phyloP scores from a whole-genome alignment of 2,329 filamentous ascomycete genomes.

The Ascochyta pisi region DNA sequence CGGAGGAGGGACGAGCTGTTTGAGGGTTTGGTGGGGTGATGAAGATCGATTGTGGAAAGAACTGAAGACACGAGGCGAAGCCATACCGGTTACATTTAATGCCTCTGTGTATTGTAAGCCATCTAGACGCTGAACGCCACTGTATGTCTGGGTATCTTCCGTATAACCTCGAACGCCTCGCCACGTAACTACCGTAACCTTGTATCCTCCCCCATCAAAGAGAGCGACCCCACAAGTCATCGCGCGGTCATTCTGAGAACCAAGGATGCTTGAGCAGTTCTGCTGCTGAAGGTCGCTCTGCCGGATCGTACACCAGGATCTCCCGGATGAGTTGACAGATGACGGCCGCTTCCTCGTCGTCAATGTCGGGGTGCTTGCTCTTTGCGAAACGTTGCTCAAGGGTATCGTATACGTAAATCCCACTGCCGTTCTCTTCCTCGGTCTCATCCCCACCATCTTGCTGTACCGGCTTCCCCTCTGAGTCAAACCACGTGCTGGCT shows the following conservation, averaged over 20 bases:
- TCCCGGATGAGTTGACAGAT: constrained; percentile 35
- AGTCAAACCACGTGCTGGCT: constrained; percentile 32
- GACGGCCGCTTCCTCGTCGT: constrained; percentile 32
- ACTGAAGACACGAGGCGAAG: neutral
- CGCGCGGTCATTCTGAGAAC: constrained; percentile 21
- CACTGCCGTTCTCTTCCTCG: no score
- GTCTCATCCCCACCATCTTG: neutral
- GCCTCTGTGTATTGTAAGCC: neutral
- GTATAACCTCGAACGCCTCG: neutral
- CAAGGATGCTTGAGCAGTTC: constrained; percentile 40
- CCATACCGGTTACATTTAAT: neutral
- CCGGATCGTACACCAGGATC: constrained; percentile 41
- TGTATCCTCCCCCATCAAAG: no score
- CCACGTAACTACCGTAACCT: neutral
- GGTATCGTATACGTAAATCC: neutral
- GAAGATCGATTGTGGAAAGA: neutral
- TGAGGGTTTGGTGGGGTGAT: constrained; percentile 69
- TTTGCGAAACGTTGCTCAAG: constrained; percentile 34
- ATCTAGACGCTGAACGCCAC: neutral
- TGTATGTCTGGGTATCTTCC: neutral
- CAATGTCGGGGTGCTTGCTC: constrained; percentile 31
- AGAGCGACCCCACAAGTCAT: neutral
- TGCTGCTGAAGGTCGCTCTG: constrained; percentile 35
- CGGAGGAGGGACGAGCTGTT: constrained; percentile 75
- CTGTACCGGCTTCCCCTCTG: neutral